Evolutionary conservation across 257 asterid genomes (phyloP), one percentile per base, ranked within the genome.

Genomic region (Scutellaria baicalensis): DNA sequence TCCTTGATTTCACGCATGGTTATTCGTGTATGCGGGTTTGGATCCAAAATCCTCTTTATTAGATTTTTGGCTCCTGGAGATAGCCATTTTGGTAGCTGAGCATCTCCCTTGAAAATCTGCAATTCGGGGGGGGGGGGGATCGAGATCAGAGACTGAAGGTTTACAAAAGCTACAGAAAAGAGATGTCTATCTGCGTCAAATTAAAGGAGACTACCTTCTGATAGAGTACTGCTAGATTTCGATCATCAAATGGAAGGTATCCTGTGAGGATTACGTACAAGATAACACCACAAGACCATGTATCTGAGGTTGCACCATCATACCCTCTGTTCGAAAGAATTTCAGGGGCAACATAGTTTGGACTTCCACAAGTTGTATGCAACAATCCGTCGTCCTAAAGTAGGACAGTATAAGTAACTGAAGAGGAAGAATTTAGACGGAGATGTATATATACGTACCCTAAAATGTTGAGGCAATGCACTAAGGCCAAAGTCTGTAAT

Each of bases 331-430:
- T 91, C 23, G 92, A 81, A 49, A 94, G 91, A 82, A 94, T 79
- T 73, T 94, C 99, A 50, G 99, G 99, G 36, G 99, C 99, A 18
- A 94, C 99, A 52, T 94, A 94, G 70, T 94, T 94, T 74, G 99
- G 99, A 89, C 97, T 94, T 73, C 99, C 99, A 48, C 99, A 94
- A 39, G 97, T 89, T 59, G 99, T 94, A 72, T 94, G 99, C 80
- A 94, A 57, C 75, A 94, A 82, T 39, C 99, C 99, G 61, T 94
- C 99, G 35, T 81, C 96, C 99, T 93, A 80, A 33, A 66, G 31
- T 76, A 61, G 58, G 64, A 64, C 62, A 59, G 5, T 54, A 66
- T 52, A 59, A 58, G 45, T 45, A 56, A 61, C 31, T 18, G 62
- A 43, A 74, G 50, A 9, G 71, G 12, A 72, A 7, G 33, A 64